Percentiles rank a stretch among this genome's conserved stretches.
Evolutionary conservation across 108 stramenopile species (phyloP).

Genomic region (Stephanodiscus triporus): DNA sequence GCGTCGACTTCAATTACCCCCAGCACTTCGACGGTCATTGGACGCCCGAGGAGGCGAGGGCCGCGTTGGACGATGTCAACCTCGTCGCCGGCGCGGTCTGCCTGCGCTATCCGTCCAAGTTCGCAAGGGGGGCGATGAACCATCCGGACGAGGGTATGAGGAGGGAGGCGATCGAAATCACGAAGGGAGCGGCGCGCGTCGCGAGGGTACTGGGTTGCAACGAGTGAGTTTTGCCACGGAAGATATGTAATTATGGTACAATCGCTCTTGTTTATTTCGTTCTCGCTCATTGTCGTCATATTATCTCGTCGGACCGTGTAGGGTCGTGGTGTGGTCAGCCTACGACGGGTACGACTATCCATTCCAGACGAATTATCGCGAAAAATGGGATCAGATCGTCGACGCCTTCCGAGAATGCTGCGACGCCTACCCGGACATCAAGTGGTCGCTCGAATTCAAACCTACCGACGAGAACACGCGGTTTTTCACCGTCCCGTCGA

Average conservation of each 20-base stretch:
- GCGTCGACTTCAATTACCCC: constrained; percentile 90
- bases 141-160: constrained; percentile 66
- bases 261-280: neutral
- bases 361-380: constrained; percentile 76
- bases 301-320: neutral
- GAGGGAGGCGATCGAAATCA: constrained; percentile 74
- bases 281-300: neutral
- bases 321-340: constrained; percentile 85
- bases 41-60: constrained; percentile 54
- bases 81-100: constrained; percentile 85
- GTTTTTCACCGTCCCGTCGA: constrained; percentile 87
- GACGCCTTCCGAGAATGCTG: constrained; percentile 79
- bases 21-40: constrained; percentile 74
- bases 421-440: constrained; percentile 80
- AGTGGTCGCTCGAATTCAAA: constrained; percentile 86
- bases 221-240: constrained; percentile 27
- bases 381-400: constrained; percentile 81
- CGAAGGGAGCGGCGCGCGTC: constrained; percentile 68
- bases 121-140: constrained; percentile 84
- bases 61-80: constrained; percentile 59
- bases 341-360: constrained; percentile 91
- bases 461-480: constrained; percentile 91
- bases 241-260: neutral
- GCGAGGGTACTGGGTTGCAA: constrained; percentile 68
- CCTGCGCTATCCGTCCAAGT: constrained; percentile 79